Evolutionary conservation across 495 filamentous ascomycete species (phyloP), one percentile per base, ranked within the genome.

Genomic region (Penicillium goetzii): DNA sequence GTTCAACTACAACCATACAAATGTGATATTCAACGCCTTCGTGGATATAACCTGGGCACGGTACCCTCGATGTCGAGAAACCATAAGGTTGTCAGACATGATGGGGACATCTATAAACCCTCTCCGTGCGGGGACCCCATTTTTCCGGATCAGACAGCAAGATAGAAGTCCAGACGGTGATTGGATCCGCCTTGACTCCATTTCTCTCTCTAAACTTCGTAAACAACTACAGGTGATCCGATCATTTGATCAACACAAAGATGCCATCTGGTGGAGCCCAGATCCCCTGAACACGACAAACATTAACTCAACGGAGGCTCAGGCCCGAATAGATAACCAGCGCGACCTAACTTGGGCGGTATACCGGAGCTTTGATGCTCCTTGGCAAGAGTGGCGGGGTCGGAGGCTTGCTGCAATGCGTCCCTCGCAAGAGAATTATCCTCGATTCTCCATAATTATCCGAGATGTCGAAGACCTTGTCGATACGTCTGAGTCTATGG

Each of bases 351-450:
- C 15, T 1, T 53, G 50, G 50, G 50, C 50, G 5, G n/a, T 53
- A 10, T 53, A 53, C 15, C 50, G 50, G n/a, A 53, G 50, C 30
- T 53, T 53, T 33, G 50, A 33, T n/a, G 50, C 50, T 7, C 50
- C 50, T 9, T 53, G 50, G 50, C 50, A 53, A 14, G 26, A 53
- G 8, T 53, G 50, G 50, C 26, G 50, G 12, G 50, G 50, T 2
- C 2, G 50, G 50, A 53, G 50, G 28, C 2, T 19, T 33, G 26
- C 26, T 10, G 26, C 15, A 3, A 9, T 53, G 50, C 4, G 9
- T 32, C 30, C 15, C 28, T 53, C 50, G 26, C 26, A 14, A 2
- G 50, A 14, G 12, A 33, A 33, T 2, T 33, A 9, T 9, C 50
- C 50, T 17, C 50, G n/a, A 8, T 53, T 53, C 12, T 53, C 50